phyloP scores from a whole-genome alignment of 768 basidiomycete genomes.

The Lactarius akahatsu region DNA sequence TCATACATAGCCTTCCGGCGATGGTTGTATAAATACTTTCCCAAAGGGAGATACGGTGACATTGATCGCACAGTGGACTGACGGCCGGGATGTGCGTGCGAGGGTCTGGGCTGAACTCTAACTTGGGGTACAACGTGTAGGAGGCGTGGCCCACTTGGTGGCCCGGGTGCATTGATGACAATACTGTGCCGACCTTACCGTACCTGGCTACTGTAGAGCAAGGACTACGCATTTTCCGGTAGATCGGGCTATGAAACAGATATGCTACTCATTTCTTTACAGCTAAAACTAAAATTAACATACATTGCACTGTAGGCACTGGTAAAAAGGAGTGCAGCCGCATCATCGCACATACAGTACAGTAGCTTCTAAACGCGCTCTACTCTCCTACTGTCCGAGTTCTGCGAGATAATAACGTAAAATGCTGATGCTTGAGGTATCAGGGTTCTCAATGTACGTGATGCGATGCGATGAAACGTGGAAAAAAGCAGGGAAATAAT shows the following conservation, averaged over 20 bases:
- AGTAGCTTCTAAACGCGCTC: not conserved
- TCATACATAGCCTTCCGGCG: no score
- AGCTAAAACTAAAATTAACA: not conserved
- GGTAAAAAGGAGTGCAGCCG: not conserved
- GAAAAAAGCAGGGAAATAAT: not conserved
- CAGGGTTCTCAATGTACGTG: conserved; percentile 5
- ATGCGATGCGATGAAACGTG: not conserved
- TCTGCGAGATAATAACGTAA: conserved; percentile 9
- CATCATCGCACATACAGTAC: not conserved
- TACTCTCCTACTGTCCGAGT: not conserved
- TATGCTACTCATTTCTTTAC: not conserved
- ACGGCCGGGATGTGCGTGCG: no score
- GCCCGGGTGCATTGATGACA: not conserved
- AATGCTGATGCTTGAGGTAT: conserved; percentile 12
- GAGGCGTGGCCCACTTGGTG: no score
- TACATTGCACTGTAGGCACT: not conserved
- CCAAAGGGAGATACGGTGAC: no score
- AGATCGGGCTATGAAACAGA: not conserved
- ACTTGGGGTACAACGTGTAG: not conserved
- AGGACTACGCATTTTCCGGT: not conserved
- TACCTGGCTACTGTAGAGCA: no score
- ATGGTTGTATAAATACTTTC: no score
- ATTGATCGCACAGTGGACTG: no score
- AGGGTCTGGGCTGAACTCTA: no score
- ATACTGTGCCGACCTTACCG: no score